Conservation (phyloP, 2,329 filamentous ascomycete genomes). For the Xenosphaeropsis pyriputrescens region DNA sequence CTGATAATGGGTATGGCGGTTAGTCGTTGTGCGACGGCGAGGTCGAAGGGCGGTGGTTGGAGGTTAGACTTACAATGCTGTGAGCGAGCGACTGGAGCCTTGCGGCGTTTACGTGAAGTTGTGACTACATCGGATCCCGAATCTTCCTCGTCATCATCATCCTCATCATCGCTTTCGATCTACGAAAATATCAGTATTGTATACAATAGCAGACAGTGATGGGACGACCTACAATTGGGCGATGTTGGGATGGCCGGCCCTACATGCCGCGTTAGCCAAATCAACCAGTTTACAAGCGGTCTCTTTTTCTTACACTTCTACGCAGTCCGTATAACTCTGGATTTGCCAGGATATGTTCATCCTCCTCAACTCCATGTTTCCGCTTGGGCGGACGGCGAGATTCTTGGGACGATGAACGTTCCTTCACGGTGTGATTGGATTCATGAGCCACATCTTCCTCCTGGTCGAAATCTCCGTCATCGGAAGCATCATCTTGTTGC, state of each 20-base stretch:
- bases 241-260: conserved; percentile 43
- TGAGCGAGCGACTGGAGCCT: conserved; percentile 39
- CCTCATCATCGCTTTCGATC: conserved; percentile 39
- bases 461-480: conserved; percentile 66
- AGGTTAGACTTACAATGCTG: conserved; percentile 37
- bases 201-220: conserved; percentile 2
- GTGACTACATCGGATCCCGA: conserved; percentile 59
- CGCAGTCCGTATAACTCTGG: conserved; percentile 90
- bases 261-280: conserved; percentile 10
- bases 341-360: conserved; percentile 78
- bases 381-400: conserved; percentile 60
- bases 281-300: neutral
- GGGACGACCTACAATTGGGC: conserved; percentile 30
- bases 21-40: conserved; percentile 7
- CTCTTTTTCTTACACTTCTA: conserved; percentile 57
- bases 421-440: conserved; percentile 29
- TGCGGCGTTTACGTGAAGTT: conserved; percentile 47
- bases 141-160: conserved; percentile 39
- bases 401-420: conserved; percentile 52
- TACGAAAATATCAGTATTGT: conserved; percentile 14
- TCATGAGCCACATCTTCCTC: conserved; percentile 38
- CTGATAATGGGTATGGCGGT: conserved; percentile 20
- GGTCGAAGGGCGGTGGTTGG: conserved; percentile 1
- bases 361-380: conserved; percentile 53
- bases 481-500: conserved; percentile 36